phyloP scores from a whole-genome alignment of 257 asterid species.

The Schizonepeta tenuifolia region DNA sequence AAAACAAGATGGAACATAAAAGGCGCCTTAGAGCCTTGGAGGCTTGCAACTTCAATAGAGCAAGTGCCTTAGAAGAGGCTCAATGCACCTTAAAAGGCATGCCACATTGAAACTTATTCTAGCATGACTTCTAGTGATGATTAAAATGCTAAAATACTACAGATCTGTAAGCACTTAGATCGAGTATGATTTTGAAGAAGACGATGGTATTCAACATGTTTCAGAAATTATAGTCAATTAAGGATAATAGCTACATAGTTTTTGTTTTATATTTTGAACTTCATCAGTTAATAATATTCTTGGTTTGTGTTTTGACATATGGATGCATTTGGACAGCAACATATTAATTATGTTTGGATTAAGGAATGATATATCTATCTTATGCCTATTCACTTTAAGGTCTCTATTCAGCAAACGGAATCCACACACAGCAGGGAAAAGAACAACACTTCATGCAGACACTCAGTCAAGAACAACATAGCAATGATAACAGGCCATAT shows the following conservation, averaged over 20 bases:
- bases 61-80: not conserved
- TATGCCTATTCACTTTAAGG: not conserved
- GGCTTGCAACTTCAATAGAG: not conserved
- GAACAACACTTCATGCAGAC: conserved; percentile 3
- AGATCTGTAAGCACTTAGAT: too few relatives aligned
- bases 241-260: not conserved
- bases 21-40: not conserved
- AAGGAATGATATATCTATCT: not conserved
- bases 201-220: not conserved
- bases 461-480: not conserved
- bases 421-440: not conserved
- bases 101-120: not conserved
- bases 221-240: not conserved
- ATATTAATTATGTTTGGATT: not conserved
- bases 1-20: not conserved
- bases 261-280: not conserved
- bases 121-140: too few relatives aligned
- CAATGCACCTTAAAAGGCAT: not conserved
- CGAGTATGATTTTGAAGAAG: not conserved
- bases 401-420: not conserved
- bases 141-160: too few relatives aligned
- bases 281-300: not conserved
- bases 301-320: not conserved
- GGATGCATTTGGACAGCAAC: not conserved
- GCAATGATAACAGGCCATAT: not conserved